Evolutionary conservation across 78 protist genomes (phyloP).

Genomic region (Mastigamoeba balamuthi): DNA sequence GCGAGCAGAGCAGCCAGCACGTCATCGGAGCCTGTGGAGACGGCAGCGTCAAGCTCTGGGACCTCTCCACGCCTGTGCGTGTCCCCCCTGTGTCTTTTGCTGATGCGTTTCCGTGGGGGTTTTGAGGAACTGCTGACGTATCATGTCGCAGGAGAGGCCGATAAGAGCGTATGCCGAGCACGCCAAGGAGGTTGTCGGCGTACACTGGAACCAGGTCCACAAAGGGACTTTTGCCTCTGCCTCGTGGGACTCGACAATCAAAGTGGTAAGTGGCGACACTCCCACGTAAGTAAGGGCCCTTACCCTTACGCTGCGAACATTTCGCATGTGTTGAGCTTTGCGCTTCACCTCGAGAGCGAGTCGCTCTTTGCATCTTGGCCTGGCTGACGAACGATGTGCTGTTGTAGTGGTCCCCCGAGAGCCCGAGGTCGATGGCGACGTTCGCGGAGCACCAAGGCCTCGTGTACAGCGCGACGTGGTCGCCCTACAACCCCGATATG

Average conservation of each 20-base stretch:
- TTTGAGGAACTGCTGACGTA: too few species aligned
- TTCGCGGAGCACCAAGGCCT: conserved; percentile 8
- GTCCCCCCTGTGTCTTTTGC: not conserved
- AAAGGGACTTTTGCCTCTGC: not conserved
- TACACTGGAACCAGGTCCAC: not conserved
- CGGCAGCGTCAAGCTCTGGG: not conserved
- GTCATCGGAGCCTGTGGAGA: not conserved
- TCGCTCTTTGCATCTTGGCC: not conserved
- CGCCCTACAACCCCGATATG: not conserved
- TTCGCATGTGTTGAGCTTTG: too few species aligned
- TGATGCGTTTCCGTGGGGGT: not conserved
- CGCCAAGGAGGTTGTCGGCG: not conserved
- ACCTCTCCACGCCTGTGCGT: not conserved
- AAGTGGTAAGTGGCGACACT: too few species aligned
- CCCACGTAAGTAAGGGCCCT: too few species aligned
- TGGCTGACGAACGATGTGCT: not conserved
- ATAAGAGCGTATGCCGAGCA: not conserved
- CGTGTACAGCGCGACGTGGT: conserved; percentile 16
- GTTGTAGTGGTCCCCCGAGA: not conserved
- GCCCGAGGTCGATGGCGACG: not conserved
- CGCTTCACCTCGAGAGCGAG: too few species aligned
- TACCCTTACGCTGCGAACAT: too few species aligned
- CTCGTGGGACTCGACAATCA: not conserved
- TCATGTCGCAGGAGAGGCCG: not conserved
- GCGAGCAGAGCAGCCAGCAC: not conserved